Conservation (phyloP, 495 filamentous ascomycete species). For the Bathelium albidoporum region DNA sequence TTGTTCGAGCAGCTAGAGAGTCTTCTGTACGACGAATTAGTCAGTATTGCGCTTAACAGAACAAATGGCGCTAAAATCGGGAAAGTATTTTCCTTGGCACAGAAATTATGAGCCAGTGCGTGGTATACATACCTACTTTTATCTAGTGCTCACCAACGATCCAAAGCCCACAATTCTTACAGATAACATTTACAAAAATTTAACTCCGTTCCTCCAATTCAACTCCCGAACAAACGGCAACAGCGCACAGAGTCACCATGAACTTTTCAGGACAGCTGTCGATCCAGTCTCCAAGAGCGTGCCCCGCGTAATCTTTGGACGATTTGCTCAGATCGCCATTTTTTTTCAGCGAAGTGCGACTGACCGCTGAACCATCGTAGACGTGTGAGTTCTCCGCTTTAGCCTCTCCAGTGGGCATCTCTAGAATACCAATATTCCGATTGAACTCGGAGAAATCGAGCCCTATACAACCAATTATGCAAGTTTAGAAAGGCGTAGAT, state of each 20-base stretch:
- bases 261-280: not conserved
- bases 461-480: too few species aligned
- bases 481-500: too few species aligned
- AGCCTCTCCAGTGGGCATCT: constrained; percentile 4
- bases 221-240: not conserved
- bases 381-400: not conserved
- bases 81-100: not conserved
- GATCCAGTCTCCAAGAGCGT: not conserved
- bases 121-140: not conserved
- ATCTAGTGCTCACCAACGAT: not conserved
- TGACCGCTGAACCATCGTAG: not conserved
- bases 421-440: constrained; percentile 11
- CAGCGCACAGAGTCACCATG: not conserved
- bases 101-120: not conserved
- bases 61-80: too few species aligned
- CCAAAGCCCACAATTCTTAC: not conserved
- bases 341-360: not conserved
- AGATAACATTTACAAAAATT: not conserved
- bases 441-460: not conserved
- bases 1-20: not conserved
- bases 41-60: too few species aligned
- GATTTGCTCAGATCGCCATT: not conserved
- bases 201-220: not conserved
- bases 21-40: not conserved
- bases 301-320: not conserved